Percentiles rank a stretch among this genome's conserved stretches.
phyloP scores from a whole-genome alignment of 176 grass and related monocot genomes.

The Cenchrus americanus region DNA sequence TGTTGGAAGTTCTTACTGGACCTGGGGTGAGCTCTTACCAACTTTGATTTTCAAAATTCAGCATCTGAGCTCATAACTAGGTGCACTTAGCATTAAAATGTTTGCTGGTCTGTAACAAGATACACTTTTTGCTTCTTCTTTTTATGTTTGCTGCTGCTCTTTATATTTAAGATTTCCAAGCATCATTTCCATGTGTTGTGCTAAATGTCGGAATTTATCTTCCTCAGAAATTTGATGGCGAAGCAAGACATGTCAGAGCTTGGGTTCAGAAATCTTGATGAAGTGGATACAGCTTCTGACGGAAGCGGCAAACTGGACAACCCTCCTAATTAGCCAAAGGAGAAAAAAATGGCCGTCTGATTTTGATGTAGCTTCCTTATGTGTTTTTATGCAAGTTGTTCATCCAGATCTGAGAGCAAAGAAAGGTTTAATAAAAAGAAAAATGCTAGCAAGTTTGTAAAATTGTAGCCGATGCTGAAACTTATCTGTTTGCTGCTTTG shows the following conservation, averaged over 20 bases:
- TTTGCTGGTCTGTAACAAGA: background rate
- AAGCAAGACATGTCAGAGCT: slow-evolving; percentile 81
- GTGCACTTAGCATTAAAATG: background rate
- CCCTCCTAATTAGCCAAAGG: slow-evolving; percentile 4
- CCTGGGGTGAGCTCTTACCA: background rate
- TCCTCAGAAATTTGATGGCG: slow-evolving; percentile 76
- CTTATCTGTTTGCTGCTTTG: background rate
- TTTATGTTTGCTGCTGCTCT: background rate
- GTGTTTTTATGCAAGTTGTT: slow-evolving; percentile 1
- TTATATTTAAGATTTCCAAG: background rate
- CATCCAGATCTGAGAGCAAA: slow-evolving; percentile 15
- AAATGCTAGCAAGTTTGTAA: background rate
- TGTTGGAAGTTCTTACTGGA: background rate
- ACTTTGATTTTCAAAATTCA: background rate
- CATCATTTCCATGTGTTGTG: background rate
- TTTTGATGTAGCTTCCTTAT: slow-evolving; percentile 10
- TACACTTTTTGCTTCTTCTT: background rate
- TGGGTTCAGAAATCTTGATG: slow-evolving; percentile 54
- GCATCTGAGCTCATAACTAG: slow-evolving; percentile 19
- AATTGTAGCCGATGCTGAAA: background rate
- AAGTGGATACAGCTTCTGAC: slow-evolving; percentile 22
- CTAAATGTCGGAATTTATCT: background rate
- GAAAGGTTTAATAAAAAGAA: background rate
- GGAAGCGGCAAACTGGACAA: slow-evolving; percentile 19
- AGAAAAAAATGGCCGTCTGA: slow-evolving; percentile 35